These are phyloP conservation scores for Cydonia oblonga DNA, from an alignment of 331 rosid species.

Conservation along the genomic window DNA sequence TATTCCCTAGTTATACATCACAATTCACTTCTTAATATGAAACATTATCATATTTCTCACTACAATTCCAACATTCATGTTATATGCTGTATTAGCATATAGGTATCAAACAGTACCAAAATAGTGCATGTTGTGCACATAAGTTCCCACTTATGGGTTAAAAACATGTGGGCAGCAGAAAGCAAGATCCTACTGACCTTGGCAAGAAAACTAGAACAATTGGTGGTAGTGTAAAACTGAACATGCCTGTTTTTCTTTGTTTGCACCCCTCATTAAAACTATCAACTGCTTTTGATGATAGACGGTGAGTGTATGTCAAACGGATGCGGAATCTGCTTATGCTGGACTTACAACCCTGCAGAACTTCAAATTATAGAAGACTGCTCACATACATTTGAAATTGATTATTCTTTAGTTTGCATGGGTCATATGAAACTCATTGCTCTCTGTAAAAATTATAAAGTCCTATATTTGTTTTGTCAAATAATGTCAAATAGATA, in stretches of 20 bases:
- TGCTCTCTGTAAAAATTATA: no score
- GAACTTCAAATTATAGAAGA: slow-evolving; percentile 26
- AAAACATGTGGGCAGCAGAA: background rate
- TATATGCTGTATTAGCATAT: background rate
- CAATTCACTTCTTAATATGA: no score
- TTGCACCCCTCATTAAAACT: slow-evolving; percentile 32
- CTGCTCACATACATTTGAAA: slow-evolving; percentile 1
- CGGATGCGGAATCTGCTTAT: slow-evolving; percentile 46
- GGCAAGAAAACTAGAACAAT: background rate
- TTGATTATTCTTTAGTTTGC: background rate
- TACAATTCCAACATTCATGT: no score
- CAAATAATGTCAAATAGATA: background rate
- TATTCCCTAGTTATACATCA: no score
- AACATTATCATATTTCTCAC: no score
- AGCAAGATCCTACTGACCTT: background rate
- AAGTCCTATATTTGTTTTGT: background rate
- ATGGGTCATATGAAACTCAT: background rate
- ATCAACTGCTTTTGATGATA: slow-evolving; percentile 17
- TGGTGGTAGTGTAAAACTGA: background rate
- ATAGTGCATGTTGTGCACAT: background rate
- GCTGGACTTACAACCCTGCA: slow-evolving; percentile 57
- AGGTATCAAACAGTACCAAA: background rate
- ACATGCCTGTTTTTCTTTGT: slow-evolving; percentile 65
- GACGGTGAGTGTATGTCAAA: slow-evolving; percentile 39
- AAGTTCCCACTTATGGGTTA: background rate